Conservation (phyloP, 176 grass and related monocot genomes). For the Cenchrus purpureus region DNA sequence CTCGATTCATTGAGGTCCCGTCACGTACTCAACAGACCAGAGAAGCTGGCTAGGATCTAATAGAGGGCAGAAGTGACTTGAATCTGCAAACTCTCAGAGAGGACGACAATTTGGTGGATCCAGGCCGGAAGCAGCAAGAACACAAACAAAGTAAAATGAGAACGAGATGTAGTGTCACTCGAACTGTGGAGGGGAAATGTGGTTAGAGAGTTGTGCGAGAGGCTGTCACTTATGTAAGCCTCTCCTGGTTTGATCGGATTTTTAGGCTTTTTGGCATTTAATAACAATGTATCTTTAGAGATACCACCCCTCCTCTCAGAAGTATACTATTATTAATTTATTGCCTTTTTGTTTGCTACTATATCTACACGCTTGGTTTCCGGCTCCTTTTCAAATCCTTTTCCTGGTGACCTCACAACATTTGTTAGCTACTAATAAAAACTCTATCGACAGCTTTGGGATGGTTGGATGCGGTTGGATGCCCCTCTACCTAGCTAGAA, state of each 20-base stretch:
- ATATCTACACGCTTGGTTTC: not conserved
- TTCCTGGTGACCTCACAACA: not conserved
- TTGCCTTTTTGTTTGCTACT: not conserved
- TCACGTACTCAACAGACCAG: not conserved
- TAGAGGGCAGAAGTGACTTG: too few relatives aligned
- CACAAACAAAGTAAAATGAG: not conserved
- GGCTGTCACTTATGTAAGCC: not conserved
- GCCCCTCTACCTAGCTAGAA: too few relatives aligned
- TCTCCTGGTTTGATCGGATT: not conserved
- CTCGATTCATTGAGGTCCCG: constrained; percentile 34
- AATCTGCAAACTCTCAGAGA: not conserved
- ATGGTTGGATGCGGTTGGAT: too few relatives aligned
- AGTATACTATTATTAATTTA: not conserved
- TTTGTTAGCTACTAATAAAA: not conserved
- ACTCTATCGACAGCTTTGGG: too few relatives aligned
- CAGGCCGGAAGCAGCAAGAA: not conserved
- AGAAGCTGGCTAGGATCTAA: too few relatives aligned
- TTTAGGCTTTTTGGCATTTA: not conserved
- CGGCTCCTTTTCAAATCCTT: not conserved
- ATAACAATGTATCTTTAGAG: not conserved
- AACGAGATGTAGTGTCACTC: not conserved
- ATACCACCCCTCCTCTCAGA: too few relatives aligned
- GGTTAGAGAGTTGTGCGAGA: not conserved
- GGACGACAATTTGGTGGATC: not conserved
- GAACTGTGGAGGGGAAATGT: too few relatives aligned